Evolutionary conservation across 2,329 filamentous ascomycete species (phyloP), one percentile per base, ranked within the genome.

Genomic region (Cryoendolithus antarcticus): DNA sequence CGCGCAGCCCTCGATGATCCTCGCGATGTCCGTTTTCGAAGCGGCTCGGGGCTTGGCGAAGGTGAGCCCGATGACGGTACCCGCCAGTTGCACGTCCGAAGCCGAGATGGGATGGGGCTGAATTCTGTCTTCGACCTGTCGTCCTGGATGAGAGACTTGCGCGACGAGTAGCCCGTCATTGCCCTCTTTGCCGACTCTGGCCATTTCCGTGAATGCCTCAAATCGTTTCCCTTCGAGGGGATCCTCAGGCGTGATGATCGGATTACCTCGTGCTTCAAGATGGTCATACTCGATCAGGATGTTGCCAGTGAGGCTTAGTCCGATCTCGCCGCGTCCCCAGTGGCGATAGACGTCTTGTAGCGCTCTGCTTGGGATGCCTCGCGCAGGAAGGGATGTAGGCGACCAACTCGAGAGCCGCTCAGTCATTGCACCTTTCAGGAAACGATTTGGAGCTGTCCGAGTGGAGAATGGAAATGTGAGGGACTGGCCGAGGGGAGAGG

Each of bases 401-500:
- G 72, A 65, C 74, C 74, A 82, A 4, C 70, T 74, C 0, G 75
- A 72, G 9, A 81, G 60, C 6, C 69, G 63, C 54, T 83, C 79
- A 2, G 72, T 73, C 77, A 82, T 81, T 32, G 79, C 72, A 4
- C 65, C 75, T 57, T 82, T 82, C 46, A 81, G 56, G 50, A 81
- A 76, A n/a, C 76, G 66, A 53, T 82, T 82, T 32, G 69, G 70
- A 2, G 76, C 76, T 2, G 67, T 71, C 41, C 63, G 66, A 37
- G 69, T 66, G 32, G 69, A 70, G 47, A 67, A 67, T 10, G 57
- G 57, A 44, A 66, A 67, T 27, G 61, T 48, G 35, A 68, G 56
- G n/a, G 64, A 61, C 47, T 67, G 52, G 37, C 55, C 64, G 42
- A 67, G 46, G 7, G 63, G 59, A 1, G 59, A 51, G 13, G 58